phyloP scores from a whole-genome alignment of 805 yeast species.

The Saccharomycopsis oosterbeekiorum region DNA sequence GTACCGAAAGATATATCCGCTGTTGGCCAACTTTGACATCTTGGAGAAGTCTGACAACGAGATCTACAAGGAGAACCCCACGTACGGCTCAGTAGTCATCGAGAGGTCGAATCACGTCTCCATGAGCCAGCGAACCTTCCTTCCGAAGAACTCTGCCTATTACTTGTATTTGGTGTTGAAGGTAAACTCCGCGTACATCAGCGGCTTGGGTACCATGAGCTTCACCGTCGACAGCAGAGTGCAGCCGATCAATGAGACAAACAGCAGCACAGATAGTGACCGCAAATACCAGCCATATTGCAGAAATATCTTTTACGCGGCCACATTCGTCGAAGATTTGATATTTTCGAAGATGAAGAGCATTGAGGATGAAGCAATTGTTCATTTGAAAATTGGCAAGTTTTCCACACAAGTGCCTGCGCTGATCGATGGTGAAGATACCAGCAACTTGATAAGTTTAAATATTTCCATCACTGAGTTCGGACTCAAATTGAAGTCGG shows the following conservation, averaged over 20 bases:
- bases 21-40: conserved; percentile 30
- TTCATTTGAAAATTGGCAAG: background rate
- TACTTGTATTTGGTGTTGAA: conserved; percentile 20
- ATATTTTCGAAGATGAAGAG: conserved; percentile 36
- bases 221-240: conserved; percentile 31
- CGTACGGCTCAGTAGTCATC: conserved; percentile 9
- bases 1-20: conserved; percentile 45
- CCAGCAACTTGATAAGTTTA: conserved; percentile 22
- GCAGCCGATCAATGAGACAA: conserved; percentile 23
- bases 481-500: conserved; percentile 44
- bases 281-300: background rate
- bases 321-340: conserved; percentile 46
- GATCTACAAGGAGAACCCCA: conserved; percentile 3
- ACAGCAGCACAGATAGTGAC: conserved; percentile 19
- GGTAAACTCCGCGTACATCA: background rate
- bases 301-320: conserved; percentile 32
- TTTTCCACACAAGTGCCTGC: background rate
- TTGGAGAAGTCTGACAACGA: conserved; percentile 17
- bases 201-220: conserved; percentile 48
- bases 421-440: background rate
- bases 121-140: conserved; percentile 12
- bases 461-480: conserved; percentile 46
- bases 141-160: conserved; percentile 18
- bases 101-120: conserved; percentile 6
- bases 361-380: conserved; percentile 18